Evolutionary conservation across 2,329 filamentous ascomycete genomes (phyloP).

Genomic region (Sarocladium kiliense): DNA sequence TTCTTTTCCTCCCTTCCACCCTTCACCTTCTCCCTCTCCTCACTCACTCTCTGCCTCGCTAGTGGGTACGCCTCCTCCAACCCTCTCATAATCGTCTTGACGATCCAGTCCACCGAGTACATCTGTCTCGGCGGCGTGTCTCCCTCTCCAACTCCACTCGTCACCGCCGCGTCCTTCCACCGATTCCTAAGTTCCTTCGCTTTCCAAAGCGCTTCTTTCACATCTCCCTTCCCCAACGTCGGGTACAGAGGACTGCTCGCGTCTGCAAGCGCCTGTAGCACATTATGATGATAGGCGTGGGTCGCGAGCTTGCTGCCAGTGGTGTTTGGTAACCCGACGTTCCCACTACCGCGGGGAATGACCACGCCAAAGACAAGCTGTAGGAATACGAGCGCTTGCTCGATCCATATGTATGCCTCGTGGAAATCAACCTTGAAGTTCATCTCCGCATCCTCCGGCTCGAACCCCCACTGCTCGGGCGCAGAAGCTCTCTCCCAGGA

Average conservation of each 20-base stretch:
- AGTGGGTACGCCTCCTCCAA: conserved; percentile 53
- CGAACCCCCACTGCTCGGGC: conserved; percentile 28
- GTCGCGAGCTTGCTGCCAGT: conserved; percentile 1
- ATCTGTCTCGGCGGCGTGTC: conserved; percentile 42
- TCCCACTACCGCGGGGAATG: conserved; percentile 31
- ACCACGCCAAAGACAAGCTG: conserved; percentile 58
- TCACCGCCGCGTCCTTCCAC: conserved; percentile 55
- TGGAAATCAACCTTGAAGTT: conserved; percentile 78
- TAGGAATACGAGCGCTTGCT: conserved; percentile 63
- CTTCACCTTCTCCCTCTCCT: conserved; percentile 2
- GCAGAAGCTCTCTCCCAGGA: conserved; percentile 45
- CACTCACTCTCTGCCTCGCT: conserved; percentile 38
- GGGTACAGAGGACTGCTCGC: conserved; percentile 49
- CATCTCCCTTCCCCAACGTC: conserved; percentile 49
- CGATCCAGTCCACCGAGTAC: conserved; percentile 57
- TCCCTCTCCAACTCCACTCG: conserved; percentile 35
- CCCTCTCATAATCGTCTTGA: conserved; percentile 51
- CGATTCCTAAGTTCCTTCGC: conserved; percentile 68
- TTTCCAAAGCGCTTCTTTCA: conserved; percentile 52
- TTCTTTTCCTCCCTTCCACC: conserved; percentile 10
- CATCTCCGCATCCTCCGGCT: conserved; percentile 45
- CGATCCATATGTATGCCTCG: conserved; percentile 69
- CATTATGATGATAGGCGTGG: conserved; percentile 64
- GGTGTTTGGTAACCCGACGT: background rate
- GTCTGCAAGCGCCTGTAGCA: conserved; percentile 57